Evolutionary conservation across 1,284 basidiomycete genomes (phyloP).

Genomic region (Boletus hoseneyae): DNA sequence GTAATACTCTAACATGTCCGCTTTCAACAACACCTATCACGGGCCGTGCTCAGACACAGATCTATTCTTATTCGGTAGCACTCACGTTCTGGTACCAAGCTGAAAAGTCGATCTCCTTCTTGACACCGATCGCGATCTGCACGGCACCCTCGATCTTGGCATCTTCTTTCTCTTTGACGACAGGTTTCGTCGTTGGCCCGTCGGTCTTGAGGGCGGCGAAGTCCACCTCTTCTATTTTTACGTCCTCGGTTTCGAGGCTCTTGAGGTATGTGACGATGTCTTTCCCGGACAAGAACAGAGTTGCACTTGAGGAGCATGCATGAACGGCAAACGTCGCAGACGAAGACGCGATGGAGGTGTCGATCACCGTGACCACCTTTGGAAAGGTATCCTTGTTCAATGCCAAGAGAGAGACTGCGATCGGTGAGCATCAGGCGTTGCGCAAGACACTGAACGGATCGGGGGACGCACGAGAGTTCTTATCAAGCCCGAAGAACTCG

Average conservation of each 20-base stretch:
- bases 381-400: slow-evolving; percentile 69
- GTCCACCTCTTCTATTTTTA: slow-evolving; percentile 70
- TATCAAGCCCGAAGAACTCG: background rate
- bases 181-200: slow-evolving; percentile 39
- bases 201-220: slow-evolving; percentile 62
- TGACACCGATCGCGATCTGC: slow-evolving; percentile 90
- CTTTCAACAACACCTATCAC: slow-evolving; percentile 88
- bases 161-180: slow-evolving; percentile 63
- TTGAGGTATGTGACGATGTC: slow-evolving; percentile 75
- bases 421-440: background rate
- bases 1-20: slow-evolving; percentile 99
- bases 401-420: slow-evolving; percentile 74
- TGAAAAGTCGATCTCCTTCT: slow-evolving; percentile 93
- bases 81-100: slow-evolving; percentile 92
- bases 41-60: slow-evolving; percentile 5
- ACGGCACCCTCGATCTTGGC: slow-evolving; percentile 84
- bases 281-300: slow-evolving; percentile 73
- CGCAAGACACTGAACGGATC: background rate
- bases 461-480: background rate
- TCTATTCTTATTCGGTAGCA: slow-evolving; percentile 5
- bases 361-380: slow-evolving; percentile 77
- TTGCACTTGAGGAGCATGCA: slow-evolving; percentile 65
- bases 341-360: slow-evolving; percentile 68
- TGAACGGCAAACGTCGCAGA: slow-evolving; percentile 71
- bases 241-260: slow-evolving; percentile 61